phyloP scores from a whole-genome alignment of 495 filamentous ascomycete species.

The Neurospora discreta region DNA sequence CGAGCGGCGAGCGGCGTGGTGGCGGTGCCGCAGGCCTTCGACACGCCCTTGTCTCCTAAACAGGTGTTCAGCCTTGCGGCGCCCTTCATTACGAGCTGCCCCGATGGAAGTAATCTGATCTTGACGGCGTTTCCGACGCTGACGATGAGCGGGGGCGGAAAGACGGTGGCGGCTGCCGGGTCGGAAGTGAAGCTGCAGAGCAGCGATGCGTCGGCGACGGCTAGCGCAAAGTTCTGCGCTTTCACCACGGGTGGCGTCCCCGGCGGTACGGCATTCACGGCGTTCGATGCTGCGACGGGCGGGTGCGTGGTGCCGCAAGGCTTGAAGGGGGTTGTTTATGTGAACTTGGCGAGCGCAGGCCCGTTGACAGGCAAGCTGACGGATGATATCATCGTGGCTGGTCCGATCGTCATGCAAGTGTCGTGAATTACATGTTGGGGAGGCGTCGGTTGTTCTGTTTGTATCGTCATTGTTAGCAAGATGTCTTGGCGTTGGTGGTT shows the following conservation, averaged over 20 bases:
- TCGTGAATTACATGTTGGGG: slow-evolving; percentile 23
- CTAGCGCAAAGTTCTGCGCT: slow-evolving; percentile 38
- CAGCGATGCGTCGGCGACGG: slow-evolving; percentile 21
- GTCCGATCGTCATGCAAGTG: slow-evolving; percentile 38
- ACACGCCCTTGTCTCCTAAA: slow-evolving; percentile 44
- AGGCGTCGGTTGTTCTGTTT: not conserved
- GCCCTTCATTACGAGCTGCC: slow-evolving; percentile 52
- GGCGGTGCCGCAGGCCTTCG: slow-evolving; percentile 49
- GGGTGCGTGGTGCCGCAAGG: slow-evolving; percentile 37
- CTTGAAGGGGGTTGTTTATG: slow-evolving; percentile 43
- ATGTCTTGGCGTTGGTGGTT: not conserved
- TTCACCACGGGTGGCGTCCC: slow-evolving; percentile 43
- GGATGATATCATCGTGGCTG: slow-evolving; percentile 42
- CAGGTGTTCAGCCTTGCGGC: slow-evolving; percentile 53
- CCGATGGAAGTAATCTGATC: slow-evolving; percentile 43
- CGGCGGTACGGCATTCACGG: slow-evolving; percentile 41
- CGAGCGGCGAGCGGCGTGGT: slow-evolving; percentile 33
- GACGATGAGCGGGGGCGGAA: slow-evolving; percentile 19
- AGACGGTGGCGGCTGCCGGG: slow-evolving; percentile 22
- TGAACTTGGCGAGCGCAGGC: slow-evolving; percentile 36
- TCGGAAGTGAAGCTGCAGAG: slow-evolving; percentile 30
- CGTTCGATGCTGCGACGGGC: slow-evolving; percentile 33
- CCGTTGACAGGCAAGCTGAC: slow-evolving; percentile 33
- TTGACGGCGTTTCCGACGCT: slow-evolving; percentile 47
- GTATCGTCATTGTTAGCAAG: not conserved